A percentile compares a stretch with the other conserved stretches of the same genome.
These are phyloP conservation scores for Yamadazyma conglobata DNA, from an alignment of 1,139 yeast species.

Conservation along the genomic window DNA sequence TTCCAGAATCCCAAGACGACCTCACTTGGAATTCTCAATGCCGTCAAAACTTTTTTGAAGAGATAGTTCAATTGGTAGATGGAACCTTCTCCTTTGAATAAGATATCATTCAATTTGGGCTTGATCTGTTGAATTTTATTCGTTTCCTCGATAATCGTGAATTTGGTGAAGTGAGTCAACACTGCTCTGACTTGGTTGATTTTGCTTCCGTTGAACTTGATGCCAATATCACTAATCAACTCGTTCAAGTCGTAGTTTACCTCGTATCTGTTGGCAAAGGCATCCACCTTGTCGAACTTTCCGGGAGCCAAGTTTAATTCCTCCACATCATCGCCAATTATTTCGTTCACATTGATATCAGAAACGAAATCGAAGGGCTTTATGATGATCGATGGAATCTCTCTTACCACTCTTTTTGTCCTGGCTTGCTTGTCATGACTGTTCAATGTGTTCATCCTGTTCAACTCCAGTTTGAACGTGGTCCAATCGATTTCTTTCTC, in stretches of 20 bases:
- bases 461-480: slow-evolving; percentile 50
- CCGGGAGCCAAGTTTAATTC: slow-evolving; percentile 10
- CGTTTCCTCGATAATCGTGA: slow-evolving; percentile 36
- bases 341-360: slow-evolving; percentile 46
- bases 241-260: slow-evolving; percentile 37
- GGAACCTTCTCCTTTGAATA: slow-evolving; percentile 43
- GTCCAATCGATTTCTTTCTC: slow-evolving; percentile 41
- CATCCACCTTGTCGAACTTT: slow-evolving; percentile 28
- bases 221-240: slow-evolving; percentile 43
- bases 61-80: slow-evolving; percentile 75
- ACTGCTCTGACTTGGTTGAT: slow-evolving; percentile 38
- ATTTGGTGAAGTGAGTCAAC: slow-evolving; percentile 39
- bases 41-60: slow-evolving; percentile 68
- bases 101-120: slow-evolving; percentile 39
- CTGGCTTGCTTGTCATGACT: slow-evolving; percentile 68
- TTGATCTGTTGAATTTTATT: slow-evolving; percentile 37
- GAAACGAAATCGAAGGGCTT: slow-evolving; percentile 68
- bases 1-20: slow-evolving; percentile 81
- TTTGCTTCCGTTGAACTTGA: slow-evolving; percentile 35
- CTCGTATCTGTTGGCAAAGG: slow-evolving; percentile 31
- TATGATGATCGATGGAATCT: slow-evolving; percentile 59
- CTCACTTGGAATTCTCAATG: slow-evolving; percentile 70
- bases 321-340: slow-evolving; percentile 23
- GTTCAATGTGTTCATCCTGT: slow-evolving; percentile 73
- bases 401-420: slow-evolving; percentile 63